phyloP scores from a whole-genome alignment of 805 yeast genomes.

The Starmerella ratchasimensis region DNA sequence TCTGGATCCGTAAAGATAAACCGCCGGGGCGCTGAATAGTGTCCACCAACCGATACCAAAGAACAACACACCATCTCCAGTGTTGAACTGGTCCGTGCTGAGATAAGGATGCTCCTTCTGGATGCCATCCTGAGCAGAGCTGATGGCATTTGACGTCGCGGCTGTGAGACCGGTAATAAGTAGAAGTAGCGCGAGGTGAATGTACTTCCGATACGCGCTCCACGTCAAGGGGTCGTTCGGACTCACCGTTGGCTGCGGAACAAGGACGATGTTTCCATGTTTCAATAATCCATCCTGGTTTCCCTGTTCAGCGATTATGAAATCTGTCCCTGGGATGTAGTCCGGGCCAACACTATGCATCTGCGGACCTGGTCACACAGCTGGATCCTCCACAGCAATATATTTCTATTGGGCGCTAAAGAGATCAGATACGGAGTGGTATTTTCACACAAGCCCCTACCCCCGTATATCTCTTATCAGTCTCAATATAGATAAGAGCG shows the following conservation, averaged over 20 bases:
- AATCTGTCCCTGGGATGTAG: constrained; percentile 22
- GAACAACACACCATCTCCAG: constrained; percentile 70
- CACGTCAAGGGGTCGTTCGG: constrained; percentile 63
- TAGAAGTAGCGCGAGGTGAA: constrained; percentile 30
- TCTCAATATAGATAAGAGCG: too few species aligned
- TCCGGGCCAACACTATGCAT: too few species aligned
- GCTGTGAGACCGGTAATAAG: constrained; percentile 34
- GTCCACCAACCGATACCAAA: constrained; percentile 55
- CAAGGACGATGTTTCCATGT: constrained; percentile 35
- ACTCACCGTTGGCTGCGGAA: constrained; percentile 54
- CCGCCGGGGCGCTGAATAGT: constrained; percentile 28
- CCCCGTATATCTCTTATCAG: too few species aligned
- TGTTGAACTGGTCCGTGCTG: constrained; percentile 54
- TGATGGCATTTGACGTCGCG: constrained; percentile 57
- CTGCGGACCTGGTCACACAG: too few species aligned
- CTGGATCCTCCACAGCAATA: too few species aligned
- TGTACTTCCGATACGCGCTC: constrained; percentile 36
- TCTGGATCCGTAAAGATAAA: constrained; percentile 37
- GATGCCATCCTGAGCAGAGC: constrained; percentile 53
- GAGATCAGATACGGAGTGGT: too few species aligned
- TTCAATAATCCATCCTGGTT: constrained; percentile 9
- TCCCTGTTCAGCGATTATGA: constrained; percentile 28
- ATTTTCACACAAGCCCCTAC: too few species aligned
- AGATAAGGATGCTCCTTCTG: constrained; percentile 45
- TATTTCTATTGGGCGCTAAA: too few species aligned